Evolutionary conservation across 78 protist genomes (phyloP).

Genomic region (Emiliania huxleyi): DNA sequence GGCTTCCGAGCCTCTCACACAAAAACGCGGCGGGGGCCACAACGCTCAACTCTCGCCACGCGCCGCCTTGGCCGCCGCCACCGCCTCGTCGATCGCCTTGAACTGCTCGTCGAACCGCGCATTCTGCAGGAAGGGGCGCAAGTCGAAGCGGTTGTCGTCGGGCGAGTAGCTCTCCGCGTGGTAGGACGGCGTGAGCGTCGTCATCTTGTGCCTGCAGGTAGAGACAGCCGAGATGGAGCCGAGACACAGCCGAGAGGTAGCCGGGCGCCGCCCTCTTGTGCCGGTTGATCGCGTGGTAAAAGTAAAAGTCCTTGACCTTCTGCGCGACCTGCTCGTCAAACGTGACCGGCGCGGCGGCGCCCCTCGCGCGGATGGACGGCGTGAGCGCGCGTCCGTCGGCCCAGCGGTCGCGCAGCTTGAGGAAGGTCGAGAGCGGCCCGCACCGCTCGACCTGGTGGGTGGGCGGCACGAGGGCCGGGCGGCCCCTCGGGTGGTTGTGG

Average conservation of each 20-base stretch:
- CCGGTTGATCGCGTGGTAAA: constrained; percentile 72
- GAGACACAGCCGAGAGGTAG: no score
- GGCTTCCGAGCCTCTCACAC: no score
- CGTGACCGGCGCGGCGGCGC: not conserved
- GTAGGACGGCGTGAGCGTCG: constrained; percentile 83
- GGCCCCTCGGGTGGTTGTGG: not conserved
- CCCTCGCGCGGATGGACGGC: not conserved
- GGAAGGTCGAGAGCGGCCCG: not conserved
- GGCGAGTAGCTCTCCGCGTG: constrained; percentile 79
- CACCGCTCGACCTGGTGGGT: not conserved
- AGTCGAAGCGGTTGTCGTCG: constrained; percentile 86
- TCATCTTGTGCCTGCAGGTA: constrained; percentile 70
- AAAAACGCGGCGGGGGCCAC: no score
- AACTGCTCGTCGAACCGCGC: constrained; percentile 65
- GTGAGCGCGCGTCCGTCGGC: not conserved
- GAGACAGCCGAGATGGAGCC: no score
- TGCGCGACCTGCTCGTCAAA: not conserved
- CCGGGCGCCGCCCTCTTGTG: no score
- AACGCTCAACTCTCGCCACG: no score
- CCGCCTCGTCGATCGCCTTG: constrained; percentile 47
- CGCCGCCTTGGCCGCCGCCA: no score
- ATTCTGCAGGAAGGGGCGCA: constrained; percentile 72
- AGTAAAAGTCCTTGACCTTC: constrained; percentile 77
- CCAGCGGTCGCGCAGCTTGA: not conserved
- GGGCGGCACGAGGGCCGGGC: no score